Percentiles rank a stretch among this genome's conserved stretches.
Evolutionary conservation across 2,329 filamentous ascomycete species (phyloP).

Genomic region (Tolypocladium tundrense): DNA sequence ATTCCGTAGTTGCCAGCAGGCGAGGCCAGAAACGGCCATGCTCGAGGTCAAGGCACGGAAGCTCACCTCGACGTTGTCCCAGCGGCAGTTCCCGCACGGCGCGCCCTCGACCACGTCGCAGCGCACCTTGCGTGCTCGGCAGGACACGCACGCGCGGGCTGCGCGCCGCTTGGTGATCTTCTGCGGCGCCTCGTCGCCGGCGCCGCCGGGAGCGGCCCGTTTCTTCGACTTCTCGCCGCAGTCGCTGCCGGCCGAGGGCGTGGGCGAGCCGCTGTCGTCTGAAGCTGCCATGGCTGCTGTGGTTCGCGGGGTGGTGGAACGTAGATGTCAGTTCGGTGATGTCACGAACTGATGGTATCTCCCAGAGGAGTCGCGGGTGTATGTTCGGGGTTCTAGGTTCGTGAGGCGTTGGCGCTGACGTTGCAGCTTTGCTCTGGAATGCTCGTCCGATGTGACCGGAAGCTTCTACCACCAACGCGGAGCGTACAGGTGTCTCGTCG

Average conservation of each 20-base stretch:
- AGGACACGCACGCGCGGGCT: slow-evolving; percentile 85
- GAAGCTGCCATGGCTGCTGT: slow-evolving; percentile 10
- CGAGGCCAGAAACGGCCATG: background rate
- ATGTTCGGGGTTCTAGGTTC: background rate
- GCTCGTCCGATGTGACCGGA: background rate
- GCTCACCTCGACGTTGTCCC: slow-evolving; percentile 59
- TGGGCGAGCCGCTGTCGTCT: slow-evolving; percentile 17
- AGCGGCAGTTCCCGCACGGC: slow-evolving; percentile 78
- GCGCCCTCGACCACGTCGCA: slow-evolving; percentile 88
- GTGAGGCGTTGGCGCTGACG: background rate
- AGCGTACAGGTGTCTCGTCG: background rate
- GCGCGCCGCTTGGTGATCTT: slow-evolving; percentile 67
- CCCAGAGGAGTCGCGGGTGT: background rate
- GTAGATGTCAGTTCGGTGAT: background rate
- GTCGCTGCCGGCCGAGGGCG: slow-evolving; percentile 14
- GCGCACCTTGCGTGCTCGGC: slow-evolving; percentile 79
- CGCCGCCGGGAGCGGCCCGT: slow-evolving; percentile 17
- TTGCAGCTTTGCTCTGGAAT: background rate
- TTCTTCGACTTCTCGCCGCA: slow-evolving; percentile 20
- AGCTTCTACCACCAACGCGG: background rate
- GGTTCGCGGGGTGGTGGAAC: background rate
- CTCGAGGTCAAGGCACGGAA: background rate
- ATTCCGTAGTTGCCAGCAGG: background rate
- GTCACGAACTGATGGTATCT: background rate
- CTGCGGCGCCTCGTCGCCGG: slow-evolving; percentile 18